These are phyloP conservation scores for Aurifilum marmelostoma DNA, from an alignment of 2,329 filamentous ascomycete genomes.

Conservation along the genomic window DNA sequence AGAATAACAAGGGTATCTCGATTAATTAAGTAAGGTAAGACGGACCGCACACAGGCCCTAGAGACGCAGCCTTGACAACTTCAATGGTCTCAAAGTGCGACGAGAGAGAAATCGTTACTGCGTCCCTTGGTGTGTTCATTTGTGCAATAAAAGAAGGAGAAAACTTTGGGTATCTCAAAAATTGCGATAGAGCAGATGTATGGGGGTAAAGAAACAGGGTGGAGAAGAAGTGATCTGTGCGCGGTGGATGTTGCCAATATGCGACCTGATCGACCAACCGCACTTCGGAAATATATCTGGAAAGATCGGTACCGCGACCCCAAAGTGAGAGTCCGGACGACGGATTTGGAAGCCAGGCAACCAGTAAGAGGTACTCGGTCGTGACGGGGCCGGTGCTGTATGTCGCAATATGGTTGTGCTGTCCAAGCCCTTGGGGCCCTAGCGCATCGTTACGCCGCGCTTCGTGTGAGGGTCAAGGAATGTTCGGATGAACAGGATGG, in stretches of 20 bases:
- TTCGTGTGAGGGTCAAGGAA: too few species aligned
- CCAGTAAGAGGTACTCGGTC: too few species aligned
- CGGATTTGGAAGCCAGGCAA: too few species aligned
- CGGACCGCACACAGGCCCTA: neutral
- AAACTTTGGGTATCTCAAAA: neutral
- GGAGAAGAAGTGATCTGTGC: neutral
- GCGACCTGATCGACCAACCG: neutral
- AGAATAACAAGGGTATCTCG: neutral
- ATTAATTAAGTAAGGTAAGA: neutral
- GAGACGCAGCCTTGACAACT: neutral
- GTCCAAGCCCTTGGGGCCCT: too few species aligned
- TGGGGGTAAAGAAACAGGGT: neutral
- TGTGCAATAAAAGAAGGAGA: neutral
- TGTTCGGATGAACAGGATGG: too few species aligned
- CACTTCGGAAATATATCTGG: neutral
- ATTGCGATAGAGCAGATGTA: neutral
- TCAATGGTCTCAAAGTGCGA: neutral
- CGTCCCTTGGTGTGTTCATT: neutral
- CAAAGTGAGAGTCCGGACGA: too few species aligned
- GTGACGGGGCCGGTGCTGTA: too few species aligned
- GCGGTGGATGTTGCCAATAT: neutral
- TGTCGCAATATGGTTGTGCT: too few species aligned
- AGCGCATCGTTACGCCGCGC: too few species aligned
- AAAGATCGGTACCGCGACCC: too few species aligned
- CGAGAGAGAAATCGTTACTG: neutral